A percentile compares a stretch with the other conserved stretches of the same genome.
phyloP scores from a whole-genome alignment of 768 basidiomycete species.

The Rhizopogon rudus region DNA sequence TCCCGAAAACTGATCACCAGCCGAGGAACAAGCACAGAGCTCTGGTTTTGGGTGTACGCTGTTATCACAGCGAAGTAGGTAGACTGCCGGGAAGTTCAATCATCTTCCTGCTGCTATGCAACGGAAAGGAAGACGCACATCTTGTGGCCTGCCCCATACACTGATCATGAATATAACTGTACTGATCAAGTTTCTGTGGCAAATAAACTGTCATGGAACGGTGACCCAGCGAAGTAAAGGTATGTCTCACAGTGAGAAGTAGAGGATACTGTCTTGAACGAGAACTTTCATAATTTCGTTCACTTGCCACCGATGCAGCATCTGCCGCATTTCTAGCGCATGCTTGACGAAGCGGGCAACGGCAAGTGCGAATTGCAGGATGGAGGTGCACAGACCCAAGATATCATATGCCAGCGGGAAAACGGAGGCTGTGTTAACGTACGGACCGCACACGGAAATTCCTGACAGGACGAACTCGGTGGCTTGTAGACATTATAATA shows the following conservation, averaged over 20 bases:
- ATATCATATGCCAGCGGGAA: no score
- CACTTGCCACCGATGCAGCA: constrained; percentile 6
- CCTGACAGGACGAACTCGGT: no score
- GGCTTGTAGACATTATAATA: no score
- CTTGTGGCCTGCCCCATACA: constrained; percentile 9
- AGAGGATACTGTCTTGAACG: constrained; percentile 13
- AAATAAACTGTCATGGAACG: no score
- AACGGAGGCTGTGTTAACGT: no score
- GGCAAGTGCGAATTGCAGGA: constrained; percentile 3
- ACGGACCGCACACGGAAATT: no score
- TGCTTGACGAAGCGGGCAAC: background rate
- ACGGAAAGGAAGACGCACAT: constrained; percentile 2
- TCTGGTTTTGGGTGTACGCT: constrained; percentile 14
- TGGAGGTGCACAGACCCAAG: no score
- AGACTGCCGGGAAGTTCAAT: background rate
- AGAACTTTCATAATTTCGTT: constrained; percentile 13
- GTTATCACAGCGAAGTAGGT: constrained; percentile 8
- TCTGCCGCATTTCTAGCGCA: background rate
- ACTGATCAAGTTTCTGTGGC: constrained; percentile 10
- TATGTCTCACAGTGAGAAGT: constrained; percentile 14
- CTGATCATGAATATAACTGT: constrained; percentile 12
- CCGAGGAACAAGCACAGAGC: constrained; percentile 14
- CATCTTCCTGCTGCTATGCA: background rate
- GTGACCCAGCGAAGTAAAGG: background rate
- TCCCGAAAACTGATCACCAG: constrained; percentile 17